Evolutionary conservation across 2,329 filamentous ascomycete species (phyloP), one percentile per base, ranked within the genome.

Genomic region (Ustulina deusta): DNA sequence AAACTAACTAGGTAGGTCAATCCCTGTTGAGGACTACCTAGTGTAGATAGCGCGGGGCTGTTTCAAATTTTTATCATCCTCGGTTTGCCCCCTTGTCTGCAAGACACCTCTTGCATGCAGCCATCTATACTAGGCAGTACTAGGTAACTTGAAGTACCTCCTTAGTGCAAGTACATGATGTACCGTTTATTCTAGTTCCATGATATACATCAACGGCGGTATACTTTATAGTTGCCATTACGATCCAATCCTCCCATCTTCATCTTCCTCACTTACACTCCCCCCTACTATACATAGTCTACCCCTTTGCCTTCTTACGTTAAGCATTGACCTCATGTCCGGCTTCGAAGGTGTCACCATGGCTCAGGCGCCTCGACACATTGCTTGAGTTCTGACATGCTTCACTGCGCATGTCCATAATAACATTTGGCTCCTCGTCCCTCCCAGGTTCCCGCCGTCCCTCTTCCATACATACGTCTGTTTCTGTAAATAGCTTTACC

Each of bases 21-120:
- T 34, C 56, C 61, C 62, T 61, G 65, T 36, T 36, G 32, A 22
- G 42, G 27, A 32, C 54, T 11, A 34, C 49, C 17, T 52, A 52
- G 27, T 20, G 27, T 17, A 34, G 27, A 15, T 69, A 66, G 63
- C 63, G 66, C 55, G 66, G 66, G 59, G 42, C 52, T 42, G 34
- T 63, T 49, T 65, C 57, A 60, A 66, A 62, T 32, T 52, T 69
- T 63, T 63, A 62, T 69, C 57, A 49, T 54, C 55, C 49, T 56
- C 27, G 55, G 61, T 58, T 65, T 32, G 44, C 56, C 61, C 54
- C 52, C 57, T 52, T 44, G 22, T 32, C 49, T 32, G 29, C 49
- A 34, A 52, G 49, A 34, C 42, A 32, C 36, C 40, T 34, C 49
- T 29, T 52, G 49, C 49, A 52, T 52, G 49, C 49, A 32, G 49